These are phyloP conservation scores for Biancaea sappan DNA, from an alignment of 306 rosid species.

Conservation along the genomic window DNA sequence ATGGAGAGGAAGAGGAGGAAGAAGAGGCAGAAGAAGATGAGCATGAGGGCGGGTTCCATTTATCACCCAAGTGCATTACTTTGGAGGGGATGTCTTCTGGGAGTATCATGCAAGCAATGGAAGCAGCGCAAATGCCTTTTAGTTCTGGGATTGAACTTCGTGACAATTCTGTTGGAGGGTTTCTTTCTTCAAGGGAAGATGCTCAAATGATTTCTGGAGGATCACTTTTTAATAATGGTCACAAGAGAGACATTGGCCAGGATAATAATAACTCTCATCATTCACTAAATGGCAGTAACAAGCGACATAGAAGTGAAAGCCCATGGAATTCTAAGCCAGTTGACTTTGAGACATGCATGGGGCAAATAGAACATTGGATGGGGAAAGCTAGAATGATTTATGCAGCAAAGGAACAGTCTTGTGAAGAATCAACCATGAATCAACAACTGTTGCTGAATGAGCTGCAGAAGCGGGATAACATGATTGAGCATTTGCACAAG, in stretches of 20 bases:
- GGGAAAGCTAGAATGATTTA: conserved; percentile 70
- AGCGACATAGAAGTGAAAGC: conserved; percentile 67
- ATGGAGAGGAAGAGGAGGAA: conserved; percentile 40
- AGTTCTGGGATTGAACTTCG: conserved; percentile 69
- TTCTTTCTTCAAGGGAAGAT: conserved; percentile 74
- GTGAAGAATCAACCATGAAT: conserved; percentile 48
- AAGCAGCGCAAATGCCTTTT: conserved; percentile 49
- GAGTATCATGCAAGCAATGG: conserved; percentile 63
- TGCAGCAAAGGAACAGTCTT: conserved; percentile 62
- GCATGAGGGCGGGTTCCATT: conserved; percentile 60
- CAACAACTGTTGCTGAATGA: conserved; percentile 63
- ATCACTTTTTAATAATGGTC: conserved; percentile 64
- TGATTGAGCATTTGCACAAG: conserved; percentile 63
- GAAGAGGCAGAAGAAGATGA: conserved; percentile 55
- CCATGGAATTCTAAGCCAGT: conserved; percentile 57
- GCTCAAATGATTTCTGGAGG: conserved; percentile 53
- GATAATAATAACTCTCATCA: conserved; percentile 60
- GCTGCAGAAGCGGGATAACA: conserved; percentile 64
- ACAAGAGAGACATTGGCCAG: conserved; percentile 65
- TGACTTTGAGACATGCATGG: conserved; percentile 65
- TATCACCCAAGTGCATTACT: conserved; percentile 54
- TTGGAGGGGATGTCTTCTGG: conserved; percentile 71
- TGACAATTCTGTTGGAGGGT: conserved; percentile 57
- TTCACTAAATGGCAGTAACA: conserved; percentile 57
- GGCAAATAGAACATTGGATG: conserved; percentile 61